Conservation (phyloP, 1,284 basidiomycete genomes). For the Mrakiaceae sp. region DNA sequence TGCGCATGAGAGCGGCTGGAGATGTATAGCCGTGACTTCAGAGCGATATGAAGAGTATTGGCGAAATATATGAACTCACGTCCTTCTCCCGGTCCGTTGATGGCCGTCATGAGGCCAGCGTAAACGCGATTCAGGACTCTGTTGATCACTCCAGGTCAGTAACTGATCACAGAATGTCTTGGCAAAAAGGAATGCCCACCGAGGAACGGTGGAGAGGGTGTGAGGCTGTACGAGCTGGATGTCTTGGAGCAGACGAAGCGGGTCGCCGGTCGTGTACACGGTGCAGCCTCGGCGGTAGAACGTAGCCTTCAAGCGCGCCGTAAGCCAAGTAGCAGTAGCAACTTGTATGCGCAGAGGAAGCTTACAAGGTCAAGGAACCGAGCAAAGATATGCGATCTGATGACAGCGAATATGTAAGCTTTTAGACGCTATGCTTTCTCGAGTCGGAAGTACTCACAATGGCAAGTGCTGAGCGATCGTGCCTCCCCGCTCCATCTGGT, state of each 20-base stretch:
- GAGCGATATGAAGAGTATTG: too few relatives aligned
- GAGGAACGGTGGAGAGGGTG: slow-evolving; percentile 70
- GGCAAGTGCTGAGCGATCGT: slow-evolving; percentile 32
- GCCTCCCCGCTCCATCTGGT: slow-evolving; percentile 42
- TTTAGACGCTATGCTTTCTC: too few relatives aligned
- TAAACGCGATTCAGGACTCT: slow-evolving; percentile 76
- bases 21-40: too few relatives aligned
- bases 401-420: too few relatives aligned
- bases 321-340: not conserved
- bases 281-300: slow-evolving; percentile 58
- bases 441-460: too few relatives aligned
- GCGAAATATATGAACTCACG: slow-evolving; percentile 24
- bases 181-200: too few relatives aligned
- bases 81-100: slow-evolving; percentile 72
- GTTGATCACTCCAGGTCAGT: too few relatives aligned
- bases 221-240: slow-evolving; percentile 73
- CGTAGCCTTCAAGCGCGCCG: slow-evolving; percentile 23
- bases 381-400: too few relatives aligned
- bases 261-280: slow-evolving; percentile 83
- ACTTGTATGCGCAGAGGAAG: too few relatives aligned
- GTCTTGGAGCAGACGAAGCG: slow-evolving; percentile 78
- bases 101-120: slow-evolving; percentile 58
- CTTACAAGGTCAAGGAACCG: too few relatives aligned
- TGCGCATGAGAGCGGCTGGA: slow-evolving; percentile 49
- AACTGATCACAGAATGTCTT: too few relatives aligned